Evolutionary conservation across 2,329 filamentous ascomycete species (phyloP).

Genomic region (Xylaria sp.): DNA sequence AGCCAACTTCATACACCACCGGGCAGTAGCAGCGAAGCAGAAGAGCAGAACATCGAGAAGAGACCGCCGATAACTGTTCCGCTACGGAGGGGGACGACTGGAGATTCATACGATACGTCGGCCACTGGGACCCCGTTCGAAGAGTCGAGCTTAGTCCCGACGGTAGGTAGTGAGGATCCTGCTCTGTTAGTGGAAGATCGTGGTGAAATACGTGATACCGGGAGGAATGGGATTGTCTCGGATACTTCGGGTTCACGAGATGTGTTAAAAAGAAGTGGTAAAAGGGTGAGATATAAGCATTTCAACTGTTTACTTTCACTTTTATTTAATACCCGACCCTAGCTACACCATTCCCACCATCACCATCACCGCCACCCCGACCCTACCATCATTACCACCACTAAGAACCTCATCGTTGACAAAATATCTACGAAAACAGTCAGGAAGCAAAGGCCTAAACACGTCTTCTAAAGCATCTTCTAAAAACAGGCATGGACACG

Average conservation of each 20-base stretch:
- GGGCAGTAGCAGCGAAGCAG: slow-evolving; percentile 22
- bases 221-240: slow-evolving; percentile 38
- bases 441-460: too few species aligned
- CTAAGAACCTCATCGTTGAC: neutral
- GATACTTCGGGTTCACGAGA: slow-evolving; percentile 50
- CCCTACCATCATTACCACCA: too few species aligned
- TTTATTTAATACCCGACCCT: neutral
- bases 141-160: slow-evolving; percentile 1
- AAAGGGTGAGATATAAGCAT: slow-evolving; percentile 34
- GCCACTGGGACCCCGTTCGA: slow-evolving; percentile 31
- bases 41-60: slow-evolving; percentile 20
- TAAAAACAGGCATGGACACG: slow-evolving; percentile 21
- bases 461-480: too few species aligned
- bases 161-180: slow-evolving; percentile 22
- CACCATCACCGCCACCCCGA: too few species aligned
- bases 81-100: slow-evolving; percentile 29
- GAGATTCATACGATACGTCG: slow-evolving; percentile 35
- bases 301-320: neutral
- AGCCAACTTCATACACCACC: neutral
- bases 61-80: slow-evolving; percentile 24
- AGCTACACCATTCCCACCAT: too few species aligned
- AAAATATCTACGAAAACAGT: slow-evolving; percentile 18
- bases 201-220: slow-evolving; percentile 19
- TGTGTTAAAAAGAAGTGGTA: slow-evolving; percentile 41
- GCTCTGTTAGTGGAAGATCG: neutral